These are phyloP conservation scores for Didymella arachidicola DNA, from an alignment of 2,329 filamentous ascomycete genomes.

Conservation along the genomic window DNA sequence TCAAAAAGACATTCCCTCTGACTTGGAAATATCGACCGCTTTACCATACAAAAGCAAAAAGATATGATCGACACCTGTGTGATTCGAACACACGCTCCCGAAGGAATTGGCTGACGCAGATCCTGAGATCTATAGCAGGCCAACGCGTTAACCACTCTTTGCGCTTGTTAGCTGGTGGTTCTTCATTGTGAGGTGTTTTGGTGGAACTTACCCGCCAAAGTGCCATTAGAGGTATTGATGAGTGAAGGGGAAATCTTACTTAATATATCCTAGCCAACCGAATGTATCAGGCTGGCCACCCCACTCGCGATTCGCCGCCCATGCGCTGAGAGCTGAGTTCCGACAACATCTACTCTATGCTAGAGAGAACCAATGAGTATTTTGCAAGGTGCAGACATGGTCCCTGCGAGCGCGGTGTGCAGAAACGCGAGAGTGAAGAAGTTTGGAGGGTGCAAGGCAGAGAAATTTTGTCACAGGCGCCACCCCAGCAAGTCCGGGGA, in stretches of 20 bases:
- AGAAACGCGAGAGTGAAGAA: background rate
- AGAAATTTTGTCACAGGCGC: background rate
- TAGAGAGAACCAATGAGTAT: too few relatives aligned
- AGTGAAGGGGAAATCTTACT: background rate
- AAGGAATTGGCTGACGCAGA: constrained; percentile 35
- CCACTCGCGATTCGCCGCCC: too few relatives aligned
- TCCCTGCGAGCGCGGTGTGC: too few relatives aligned
- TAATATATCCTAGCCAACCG: background rate
- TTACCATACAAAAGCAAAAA: background rate
- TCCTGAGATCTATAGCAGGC: constrained; percentile 27
- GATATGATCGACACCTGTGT: constrained; percentile 24
- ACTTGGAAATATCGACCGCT: too few relatives aligned
- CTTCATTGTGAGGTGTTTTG: constrained; percentile 11
- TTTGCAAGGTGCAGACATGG: too few relatives aligned
- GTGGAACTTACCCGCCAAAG: constrained; percentile 9
- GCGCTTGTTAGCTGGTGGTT: constrained; percentile 13
- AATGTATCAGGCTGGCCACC: background rate
- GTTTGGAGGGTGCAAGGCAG: background rate
- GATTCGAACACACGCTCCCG: constrained; percentile 42
- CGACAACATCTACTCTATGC: too few relatives aligned
- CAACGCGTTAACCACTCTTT: constrained; percentile 37
- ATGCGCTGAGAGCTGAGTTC: too few relatives aligned
- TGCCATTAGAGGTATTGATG: constrained; percentile 6
- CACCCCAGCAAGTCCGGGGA: background rate
- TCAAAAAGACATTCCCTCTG: too few relatives aligned